Base-by-base conservation (phyloP, 345 rosid genomes). In the Laguncularia racemosa region DNA sequence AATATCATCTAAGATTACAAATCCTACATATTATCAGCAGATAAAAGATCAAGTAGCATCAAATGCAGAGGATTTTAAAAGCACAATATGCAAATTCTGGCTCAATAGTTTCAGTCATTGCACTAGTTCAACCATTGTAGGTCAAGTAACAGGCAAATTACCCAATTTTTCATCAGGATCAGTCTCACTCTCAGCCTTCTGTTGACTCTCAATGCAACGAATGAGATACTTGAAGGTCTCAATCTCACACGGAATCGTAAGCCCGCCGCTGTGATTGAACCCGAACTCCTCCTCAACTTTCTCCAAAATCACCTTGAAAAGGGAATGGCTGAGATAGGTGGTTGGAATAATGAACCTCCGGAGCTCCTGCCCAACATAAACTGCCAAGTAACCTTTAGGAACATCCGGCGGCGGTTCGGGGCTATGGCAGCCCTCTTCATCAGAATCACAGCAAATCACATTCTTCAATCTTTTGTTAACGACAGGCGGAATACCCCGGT, bases 311-410 rank as follows among this genome's bases (percentile, higher is more conserved):
- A 81, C 80, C 77, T 93, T 86, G 76, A 93, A 93, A 45, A 89
- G 64, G n/a, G 84, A 63, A 70, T 93, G 99, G 72, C 89, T 81
- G 15, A 93, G 91, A 71, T 80, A 86, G 71, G 69, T 77, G 4
- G 97, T 93, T 0, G 99, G 97, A 47, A 93, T 85, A 59, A 93
- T 82, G 65, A 93, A 93, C 76, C 99, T 83, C 75, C 97, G 84
- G 46, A 83, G 84, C 83, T 93, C 99, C 2, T 76, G 83, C 44
- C 97, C 96, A 14, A 93, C 89, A 21, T 86, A 93, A 51, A 93
- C 99, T 3, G 97, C 99, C 53, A 89, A 68, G 68, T 83, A 85
- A 38, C 99, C 99, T 76, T 73, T 79, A 0, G 99, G 99, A 53
- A 89, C 95, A 73, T 93, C 95, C 3, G 73, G 76, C 0, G 96